Conservation (phyloP, 2,329 filamentous ascomycete genomes). For the Anisogramma anomala region DNA sequence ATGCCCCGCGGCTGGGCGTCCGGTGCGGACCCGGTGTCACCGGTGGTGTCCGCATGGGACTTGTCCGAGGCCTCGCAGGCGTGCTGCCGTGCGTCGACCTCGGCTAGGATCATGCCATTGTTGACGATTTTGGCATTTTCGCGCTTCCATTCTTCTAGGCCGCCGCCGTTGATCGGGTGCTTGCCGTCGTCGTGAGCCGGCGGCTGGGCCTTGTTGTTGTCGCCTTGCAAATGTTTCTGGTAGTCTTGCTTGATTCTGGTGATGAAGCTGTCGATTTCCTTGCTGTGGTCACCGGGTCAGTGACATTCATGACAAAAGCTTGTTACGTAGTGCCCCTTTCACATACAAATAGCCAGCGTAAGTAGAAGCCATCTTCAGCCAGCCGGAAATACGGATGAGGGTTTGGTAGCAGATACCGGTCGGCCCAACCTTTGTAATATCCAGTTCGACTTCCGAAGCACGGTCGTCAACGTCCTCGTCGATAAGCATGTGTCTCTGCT, state of each 20-base stretch:
- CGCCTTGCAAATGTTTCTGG: slow-evolving; percentile 19
- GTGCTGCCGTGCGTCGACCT: slow-evolving; percentile 18
- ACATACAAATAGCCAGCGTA: slow-evolving; percentile 39
- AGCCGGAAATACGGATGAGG: slow-evolving; percentile 38
- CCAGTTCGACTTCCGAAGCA: slow-evolving; percentile 16
- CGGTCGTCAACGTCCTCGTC: slow-evolving; percentile 26
- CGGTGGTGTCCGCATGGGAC: slow-evolving; percentile 21
- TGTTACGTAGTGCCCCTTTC: neutral
- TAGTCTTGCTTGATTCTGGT: slow-evolving; percentile 38
- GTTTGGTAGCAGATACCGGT: slow-evolving; percentile 38
- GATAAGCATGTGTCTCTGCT: slow-evolving; percentile 37
- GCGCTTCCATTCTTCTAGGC: slow-evolving; percentile 42
- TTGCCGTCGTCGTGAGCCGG: slow-evolving; percentile 20
- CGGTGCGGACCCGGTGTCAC: slow-evolving; percentile 20
- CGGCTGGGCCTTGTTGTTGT: slow-evolving; percentile 15
- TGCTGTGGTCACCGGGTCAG: slow-evolving; percentile 10
- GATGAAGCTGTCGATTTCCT: slow-evolving; percentile 43
- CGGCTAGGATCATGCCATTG: slow-evolving; percentile 29
- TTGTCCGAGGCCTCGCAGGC: slow-evolving; percentile 17
- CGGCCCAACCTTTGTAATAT: slow-evolving; percentile 28
- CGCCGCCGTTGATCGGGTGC: slow-evolving; percentile 37
- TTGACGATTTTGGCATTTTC: slow-evolving; percentile 30
- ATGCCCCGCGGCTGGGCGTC: slow-evolving; percentile 17
- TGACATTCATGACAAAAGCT: neutral
- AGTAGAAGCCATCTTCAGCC: slow-evolving; percentile 44